Percentiles rank a stretch among this genome's conserved stretches.
Evolutionary conservation across 2,329 filamentous ascomycete species (phyloP).

Genomic region (Tolypocladium tundrense): DNA sequence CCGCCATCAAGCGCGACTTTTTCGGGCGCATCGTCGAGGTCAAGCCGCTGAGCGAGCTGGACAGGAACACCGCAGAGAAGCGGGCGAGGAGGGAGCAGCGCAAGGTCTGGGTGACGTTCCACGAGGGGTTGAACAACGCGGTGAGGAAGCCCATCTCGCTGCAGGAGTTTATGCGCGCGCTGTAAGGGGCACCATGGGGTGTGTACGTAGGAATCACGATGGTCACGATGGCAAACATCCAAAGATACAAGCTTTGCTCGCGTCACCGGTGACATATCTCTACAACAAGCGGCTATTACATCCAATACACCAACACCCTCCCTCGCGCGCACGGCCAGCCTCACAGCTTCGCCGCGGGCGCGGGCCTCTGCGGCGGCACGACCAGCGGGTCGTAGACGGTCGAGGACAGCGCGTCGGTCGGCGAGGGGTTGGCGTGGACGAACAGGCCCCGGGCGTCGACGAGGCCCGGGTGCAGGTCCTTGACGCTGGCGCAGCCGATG

Average conservation of each 20-base stretch:
- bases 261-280: background rate
- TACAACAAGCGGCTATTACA: background rate
- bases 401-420: slow-evolving; percentile 35
- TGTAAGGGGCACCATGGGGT: slow-evolving; percentile 27
- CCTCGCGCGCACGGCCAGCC: background rate
- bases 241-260: background rate
- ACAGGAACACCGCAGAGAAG: slow-evolving; percentile 24
- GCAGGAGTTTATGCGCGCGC: slow-evolving; percentile 61
- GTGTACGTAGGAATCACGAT: background rate
- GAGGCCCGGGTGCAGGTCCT: slow-evolving; percentile 70
- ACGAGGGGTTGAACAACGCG: slow-evolving; percentile 87
- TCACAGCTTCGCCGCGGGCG: slow-evolving; percentile 41
- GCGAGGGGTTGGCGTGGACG: slow-evolving; percentile 38
- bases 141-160: slow-evolving; percentile 80
- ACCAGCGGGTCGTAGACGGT: slow-evolving; percentile 44
- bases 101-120: slow-evolving; percentile 76
- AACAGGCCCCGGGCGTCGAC: slow-evolving; percentile 66
- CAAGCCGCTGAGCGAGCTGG: slow-evolving; percentile 26
- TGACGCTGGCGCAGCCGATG: slow-evolving; percentile 66
- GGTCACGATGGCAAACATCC: too few relatives aligned
- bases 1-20: slow-evolving; percentile 64
- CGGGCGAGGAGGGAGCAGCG: slow-evolving; percentile 34
- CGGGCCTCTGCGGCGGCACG: slow-evolving; percentile 39
- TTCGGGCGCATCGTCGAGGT: slow-evolving; percentile 63
- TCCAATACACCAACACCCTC: background rate